Conservation (phyloP, 2,329 filamentous ascomycete species). For the Alternaria tenuissima region DNA sequence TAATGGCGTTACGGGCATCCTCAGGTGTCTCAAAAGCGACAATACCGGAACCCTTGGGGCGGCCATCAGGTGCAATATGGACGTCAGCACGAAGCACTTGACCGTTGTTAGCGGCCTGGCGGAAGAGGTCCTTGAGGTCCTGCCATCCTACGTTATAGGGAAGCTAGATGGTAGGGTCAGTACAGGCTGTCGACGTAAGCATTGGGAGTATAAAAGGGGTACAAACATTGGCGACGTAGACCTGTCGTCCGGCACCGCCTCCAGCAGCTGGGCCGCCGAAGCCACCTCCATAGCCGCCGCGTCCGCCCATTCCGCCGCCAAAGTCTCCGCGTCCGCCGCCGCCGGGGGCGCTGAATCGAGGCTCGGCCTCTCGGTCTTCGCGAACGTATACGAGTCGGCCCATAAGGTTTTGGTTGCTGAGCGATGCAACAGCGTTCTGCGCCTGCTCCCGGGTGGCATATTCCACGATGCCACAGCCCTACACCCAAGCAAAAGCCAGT, state of each 20-base stretch:
- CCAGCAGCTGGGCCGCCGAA: conserved; percentile 64
- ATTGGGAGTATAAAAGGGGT: conserved; percentile 39
- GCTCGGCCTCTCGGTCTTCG: conserved; percentile 98
- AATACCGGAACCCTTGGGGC: conserved; percentile 95
- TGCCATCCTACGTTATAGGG: conserved; percentile 99
- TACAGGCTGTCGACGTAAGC: conserved; percentile 41
- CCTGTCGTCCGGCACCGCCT: conserved; percentile 79
- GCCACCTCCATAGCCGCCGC: conserved; percentile 58
- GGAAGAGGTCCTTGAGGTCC: conserved; percentile 97
- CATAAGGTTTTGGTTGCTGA: conserved; percentile 99
- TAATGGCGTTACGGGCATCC: conserved; percentile 93
- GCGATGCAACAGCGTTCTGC: conserved; percentile 93
- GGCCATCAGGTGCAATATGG: conserved; percentile 87
- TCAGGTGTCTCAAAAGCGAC: conserved; percentile 96
- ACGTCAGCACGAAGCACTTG: conserved; percentile 92
- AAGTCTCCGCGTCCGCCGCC: conserved; percentile 62
- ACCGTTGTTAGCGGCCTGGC: conserved; percentile 71
- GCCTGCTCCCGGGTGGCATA: conserved; percentile 99
- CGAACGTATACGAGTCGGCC: conserved; percentile 97
- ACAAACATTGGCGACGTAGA: conserved; percentile 99
- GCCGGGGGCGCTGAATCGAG: conserved; percentile 83
- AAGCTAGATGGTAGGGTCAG: conserved; percentile 68
- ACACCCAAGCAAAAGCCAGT: conserved; percentile 90
- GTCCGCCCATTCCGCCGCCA: conserved; percentile 46
- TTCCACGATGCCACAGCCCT: conserved; percentile 99